Conservation (phyloP, 1,284 basidiomycete genomes). For the Moniliophthora roreri region DNA sequence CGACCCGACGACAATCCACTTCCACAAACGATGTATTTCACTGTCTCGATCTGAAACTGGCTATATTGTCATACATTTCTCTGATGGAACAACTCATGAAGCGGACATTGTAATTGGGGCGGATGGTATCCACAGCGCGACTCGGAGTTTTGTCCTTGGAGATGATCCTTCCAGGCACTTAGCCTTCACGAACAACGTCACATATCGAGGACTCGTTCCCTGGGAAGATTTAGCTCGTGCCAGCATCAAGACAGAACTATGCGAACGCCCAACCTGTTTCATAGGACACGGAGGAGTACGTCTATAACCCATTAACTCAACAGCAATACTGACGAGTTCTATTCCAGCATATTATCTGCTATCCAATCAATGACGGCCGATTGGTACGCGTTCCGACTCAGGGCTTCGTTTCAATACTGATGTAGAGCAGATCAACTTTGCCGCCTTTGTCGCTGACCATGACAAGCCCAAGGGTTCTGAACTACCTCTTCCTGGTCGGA, state of each 20-base stretch:
- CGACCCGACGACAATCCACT: conserved; percentile 40
- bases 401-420: too few species aligned
- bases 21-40: conserved; percentile 50
- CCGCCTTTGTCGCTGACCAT: conserved; percentile 47
- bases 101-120: conserved; percentile 54
- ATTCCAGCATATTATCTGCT: conserved; percentile 54
- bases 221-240: conserved; percentile 34
- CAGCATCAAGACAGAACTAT: conserved; percentile 42
- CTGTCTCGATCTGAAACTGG: conserved; percentile 25
- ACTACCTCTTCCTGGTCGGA: conserved; percentile 48
- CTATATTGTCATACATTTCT: conserved; percentile 37
- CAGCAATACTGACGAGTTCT: neutral
- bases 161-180: conserved; percentile 24
- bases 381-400: conserved; percentile 28
- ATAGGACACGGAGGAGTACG: conserved; percentile 42
- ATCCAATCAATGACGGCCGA: conserved; percentile 47
- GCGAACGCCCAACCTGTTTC: conserved; percentile 36
- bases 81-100: conserved; percentile 44
- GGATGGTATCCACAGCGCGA: conserved; percentile 51
- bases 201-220: conserved; percentile 46
- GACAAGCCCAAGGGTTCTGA: conserved; percentile 35
- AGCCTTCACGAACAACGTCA: conserved; percentile 37
- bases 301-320: neutral
- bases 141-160: conserved; percentile 37
- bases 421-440: conserved; percentile 47